Base-by-base conservation (phyloP, 371 early-diverging fungal genomes). In the Choanephora cucurbitarum region DNA sequence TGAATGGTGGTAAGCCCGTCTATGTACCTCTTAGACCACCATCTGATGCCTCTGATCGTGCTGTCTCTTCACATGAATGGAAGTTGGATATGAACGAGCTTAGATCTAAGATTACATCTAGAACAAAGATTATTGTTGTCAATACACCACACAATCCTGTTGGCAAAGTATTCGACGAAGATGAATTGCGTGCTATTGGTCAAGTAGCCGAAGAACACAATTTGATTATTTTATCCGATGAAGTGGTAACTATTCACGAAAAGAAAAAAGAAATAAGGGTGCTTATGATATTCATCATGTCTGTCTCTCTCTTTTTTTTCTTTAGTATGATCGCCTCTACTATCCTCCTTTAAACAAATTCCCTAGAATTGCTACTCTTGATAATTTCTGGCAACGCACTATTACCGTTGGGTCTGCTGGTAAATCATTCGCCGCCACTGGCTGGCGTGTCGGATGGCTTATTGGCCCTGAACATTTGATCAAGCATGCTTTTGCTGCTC, bases 101-200 rank as follows among this genome's bases (percentile, higher is more conserved):
- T 11, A 80, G 86, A 52, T 75, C 83, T 33, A 90, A 91, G 52
- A 81, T 96, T 54, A 92, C 86, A 0, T 72, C 83, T 5, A 79
- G 79, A 41, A 93, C 96, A 42, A 93, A 92, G 80, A 87, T 95
- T 62, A 81, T 97, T 55, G 88, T 97, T 7, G 57, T 97, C 67
- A 97, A 96, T 71, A 97, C 95, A 21, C 98, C 98, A 23, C 93
- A 97, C 75, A 97, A 97, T 70, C 98, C 98, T 6, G 84, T 95
- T 15, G 95, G 95, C 21, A 90, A 91, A 62, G 88, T 90, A 19
- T 96, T 93, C 67, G 80, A 86, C 15, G 80, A 86, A 44, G 79
- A 85, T 15, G 98, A 97, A 67, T 74, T 97, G 40, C 65, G 70
- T 50, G 85, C 78, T 33, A 91, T 97, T 58, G 95, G 91, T 15